Evolutionary conservation across 1,284 basidiomycete species (phyloP).

Genomic region (Porogramme epimiltina): DNA sequence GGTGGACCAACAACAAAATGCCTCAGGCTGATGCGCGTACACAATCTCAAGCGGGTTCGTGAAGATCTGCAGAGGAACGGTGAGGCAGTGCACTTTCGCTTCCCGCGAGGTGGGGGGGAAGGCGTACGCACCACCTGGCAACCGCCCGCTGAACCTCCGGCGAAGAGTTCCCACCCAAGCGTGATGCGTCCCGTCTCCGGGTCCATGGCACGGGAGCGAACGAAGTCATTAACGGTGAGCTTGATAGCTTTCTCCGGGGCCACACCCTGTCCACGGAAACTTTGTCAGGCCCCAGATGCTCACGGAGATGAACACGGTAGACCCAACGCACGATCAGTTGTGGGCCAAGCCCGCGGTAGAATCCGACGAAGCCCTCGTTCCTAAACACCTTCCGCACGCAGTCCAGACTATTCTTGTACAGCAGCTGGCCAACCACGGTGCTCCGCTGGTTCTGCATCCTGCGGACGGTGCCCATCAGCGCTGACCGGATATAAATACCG

Average conservation of each 20-base stretch:
- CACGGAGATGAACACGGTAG: slow-evolving; percentile 3
- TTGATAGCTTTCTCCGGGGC: slow-evolving; percentile 99
- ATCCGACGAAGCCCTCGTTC: slow-evolving; percentile 93
- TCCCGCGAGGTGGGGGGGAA: background rate
- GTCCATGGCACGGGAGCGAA: slow-evolving; percentile 85
- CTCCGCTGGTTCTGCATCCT: slow-evolving; percentile 98
- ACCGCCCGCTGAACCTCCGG: slow-evolving; percentile 93
- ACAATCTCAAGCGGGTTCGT: slow-evolving; percentile 96
- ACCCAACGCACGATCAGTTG: slow-evolving; percentile 78
- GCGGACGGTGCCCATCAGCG: background rate
- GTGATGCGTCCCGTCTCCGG: slow-evolving; percentile 94
- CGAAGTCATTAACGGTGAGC: slow-evolving; percentile 92
- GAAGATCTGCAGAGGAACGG: slow-evolving; percentile 64
- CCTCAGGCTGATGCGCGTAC: slow-evolving; percentile 45
- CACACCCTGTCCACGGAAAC: slow-evolving; percentile 68
- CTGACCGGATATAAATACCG: slow-evolving; percentile 1
- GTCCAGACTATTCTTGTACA: slow-evolving; percentile 94
- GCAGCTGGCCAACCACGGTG: slow-evolving; percentile 90
- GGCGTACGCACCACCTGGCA: slow-evolving; percentile 87
- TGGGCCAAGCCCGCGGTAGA: slow-evolving; percentile 95
- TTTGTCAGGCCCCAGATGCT: no score
- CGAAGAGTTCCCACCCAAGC: slow-evolving; percentile 84
- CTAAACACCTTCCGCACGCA: slow-evolving; percentile 93
- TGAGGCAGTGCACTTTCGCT: slow-evolving; percentile 3
- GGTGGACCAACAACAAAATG: no score